Evolutionary conservation across 768 basidiomycete genomes (phyloP), one percentile per base, ranked within the genome.

Genomic region (Hygrophoropsis aurantiaca): DNA sequence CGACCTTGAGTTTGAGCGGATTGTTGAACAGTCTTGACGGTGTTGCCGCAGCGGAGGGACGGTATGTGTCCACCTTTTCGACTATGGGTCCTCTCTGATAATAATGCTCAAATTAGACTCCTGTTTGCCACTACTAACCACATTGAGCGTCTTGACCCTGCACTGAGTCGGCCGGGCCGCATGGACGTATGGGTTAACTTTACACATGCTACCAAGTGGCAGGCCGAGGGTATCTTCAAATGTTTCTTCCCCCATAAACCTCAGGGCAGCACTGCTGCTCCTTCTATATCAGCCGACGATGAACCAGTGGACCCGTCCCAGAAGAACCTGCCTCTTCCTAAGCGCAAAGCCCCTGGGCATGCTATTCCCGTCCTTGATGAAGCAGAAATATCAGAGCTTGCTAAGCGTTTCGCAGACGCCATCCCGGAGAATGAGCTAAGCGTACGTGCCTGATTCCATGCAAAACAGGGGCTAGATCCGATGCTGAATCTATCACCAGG

Each of bases 151-250:
- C 78, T 97, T 26, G 93, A 97, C 66, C 91, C 87, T 40, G 90
- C 91, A 4, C 77, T 94, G 27, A 88, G 83, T 63, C 81, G 90
- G 18, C 88, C 92, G 23, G 93, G 93, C 48, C 87, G 89, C 38
- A 90, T 91, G 87, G 91, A 92, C 58, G 85, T 94, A 13, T 92
- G 90, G 90, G 78, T 94, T 33, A 90, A 91, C 71, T 93, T 93
- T 68, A 85, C 86, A 42, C 85, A 93, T 59, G 90, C 90, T 5
- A 90, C 88, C 7, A 92, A 90, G 65, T 92, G 88, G 88, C 90
- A 93, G 60, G 90, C 90, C 11, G 90, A 91, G 66, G 90, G 88
- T 42, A 89, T 93, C 62, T 93, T 91, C 81, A 90, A 90, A 64
- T 90, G 88, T 66, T 93, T 93, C 82, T 93, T 93, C 84, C 90